phyloP scores from a whole-genome alignment of 768 basidiomycete genomes.

The Mycena floridula region DNA sequence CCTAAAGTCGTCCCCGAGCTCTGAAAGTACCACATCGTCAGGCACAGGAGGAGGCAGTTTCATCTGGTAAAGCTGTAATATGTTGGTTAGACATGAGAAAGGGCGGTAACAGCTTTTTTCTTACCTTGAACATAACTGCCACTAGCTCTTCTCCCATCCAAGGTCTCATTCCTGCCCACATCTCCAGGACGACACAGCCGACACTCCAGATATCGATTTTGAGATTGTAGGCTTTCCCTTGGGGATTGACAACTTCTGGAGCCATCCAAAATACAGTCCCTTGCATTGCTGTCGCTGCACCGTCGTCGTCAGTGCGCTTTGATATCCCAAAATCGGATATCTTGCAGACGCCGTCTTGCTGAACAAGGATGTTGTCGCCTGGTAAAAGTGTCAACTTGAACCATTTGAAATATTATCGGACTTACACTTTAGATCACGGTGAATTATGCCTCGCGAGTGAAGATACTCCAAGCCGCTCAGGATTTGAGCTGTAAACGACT shows the following conservation, averaged over 20 bases:
- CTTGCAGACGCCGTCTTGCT: conserved; percentile 88
- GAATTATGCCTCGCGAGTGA: conserved; percentile 86
- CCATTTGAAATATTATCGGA: not conserved
- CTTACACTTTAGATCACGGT: conserved; percentile 80
- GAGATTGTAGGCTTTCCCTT: conserved; percentile 88
- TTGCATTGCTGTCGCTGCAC: conserved; percentile 89
- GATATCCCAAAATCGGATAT: conserved; percentile 99
- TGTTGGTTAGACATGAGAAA: not conserved
- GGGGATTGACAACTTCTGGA: conserved; percentile 85
- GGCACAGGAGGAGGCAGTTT: conserved; percentile 88
- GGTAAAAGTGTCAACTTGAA: too few relatives aligned
- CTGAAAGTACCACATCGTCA: conserved; percentile 67
- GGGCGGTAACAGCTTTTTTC: conserved; percentile 10
- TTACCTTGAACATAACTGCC: conserved; percentile 91
- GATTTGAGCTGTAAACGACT: conserved; percentile 90
- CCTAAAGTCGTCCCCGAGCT: conserved; percentile 81
- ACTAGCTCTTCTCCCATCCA: conserved; percentile 90
- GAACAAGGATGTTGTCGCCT: conserved; percentile 96
- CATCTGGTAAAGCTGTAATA: conserved; percentile 69
- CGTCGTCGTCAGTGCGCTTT: conserved; percentile 87
- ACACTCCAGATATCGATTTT: conserved; percentile 99
- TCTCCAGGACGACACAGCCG: conserved; percentile 97
- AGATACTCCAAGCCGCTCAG: conserved; percentile 88
- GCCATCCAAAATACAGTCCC: conserved; percentile 99
- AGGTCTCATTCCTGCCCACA: conserved; percentile 96